phyloP scores from a whole-genome alignment of 257 asterid genomes.

The Nemophila menziesii region DNA sequence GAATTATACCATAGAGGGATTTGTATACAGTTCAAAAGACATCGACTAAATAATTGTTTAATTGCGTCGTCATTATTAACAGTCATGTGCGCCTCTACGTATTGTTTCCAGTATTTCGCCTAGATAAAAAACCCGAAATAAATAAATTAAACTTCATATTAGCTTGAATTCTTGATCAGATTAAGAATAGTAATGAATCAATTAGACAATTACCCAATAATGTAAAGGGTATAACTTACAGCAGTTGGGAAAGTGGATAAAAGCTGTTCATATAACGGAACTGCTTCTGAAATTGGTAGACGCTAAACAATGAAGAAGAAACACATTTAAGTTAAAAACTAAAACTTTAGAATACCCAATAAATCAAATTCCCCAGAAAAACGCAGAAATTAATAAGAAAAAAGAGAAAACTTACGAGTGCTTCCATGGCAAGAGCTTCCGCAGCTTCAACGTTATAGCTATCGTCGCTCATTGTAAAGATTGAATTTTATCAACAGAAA shows the following conservation, averaged over 20 bases:
- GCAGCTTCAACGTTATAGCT: slow-evolving; percentile 69
- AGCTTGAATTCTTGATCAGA: neutral
- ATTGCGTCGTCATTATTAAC: slow-evolving; percentile 81
- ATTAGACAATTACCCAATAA: neutral
- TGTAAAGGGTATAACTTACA: slow-evolving; percentile 25
- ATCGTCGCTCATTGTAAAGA: slow-evolving; percentile 2
- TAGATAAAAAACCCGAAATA: slow-evolving; percentile 14
- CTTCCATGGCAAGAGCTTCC: slow-evolving; percentile 72
- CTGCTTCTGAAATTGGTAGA: slow-evolving; percentile 60
- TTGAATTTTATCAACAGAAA: neutral
- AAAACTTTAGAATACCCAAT: neutral
- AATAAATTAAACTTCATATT: slow-evolving; percentile 6
- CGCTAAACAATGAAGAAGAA: slow-evolving; percentile 30
- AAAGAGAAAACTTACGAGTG: slow-evolving; percentile 35
- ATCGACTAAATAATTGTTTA: slow-evolving; percentile 84
- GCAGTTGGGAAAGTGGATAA: slow-evolving; percentile 74
- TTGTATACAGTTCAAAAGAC: slow-evolving; percentile 78
- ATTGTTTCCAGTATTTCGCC: slow-evolving; percentile 98
- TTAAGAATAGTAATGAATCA: neutral
- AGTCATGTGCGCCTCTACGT: slow-evolving; percentile 85
- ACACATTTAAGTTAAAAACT: neutral
- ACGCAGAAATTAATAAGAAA: slow-evolving; percentile 3
- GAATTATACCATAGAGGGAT: slow-evolving; percentile 74
- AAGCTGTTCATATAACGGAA: slow-evolving; percentile 76
- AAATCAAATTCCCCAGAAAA: neutral